These are phyloP conservation scores for Hippophae rhamnoides DNA, from an alignment of 306 rosid species.

Conservation along the genomic window DNA sequence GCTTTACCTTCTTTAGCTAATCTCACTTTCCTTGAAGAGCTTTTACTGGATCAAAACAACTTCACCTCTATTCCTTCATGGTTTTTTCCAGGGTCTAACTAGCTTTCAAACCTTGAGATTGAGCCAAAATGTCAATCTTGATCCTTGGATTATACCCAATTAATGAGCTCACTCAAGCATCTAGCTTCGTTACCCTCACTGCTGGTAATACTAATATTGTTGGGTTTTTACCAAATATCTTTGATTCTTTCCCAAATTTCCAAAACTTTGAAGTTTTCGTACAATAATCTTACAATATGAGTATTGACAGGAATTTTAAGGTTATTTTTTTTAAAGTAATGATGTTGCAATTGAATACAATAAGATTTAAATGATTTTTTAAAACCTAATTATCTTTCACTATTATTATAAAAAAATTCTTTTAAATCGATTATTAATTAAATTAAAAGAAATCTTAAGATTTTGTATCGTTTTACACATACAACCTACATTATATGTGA, in stretches of 20 bases:
- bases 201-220: slow-evolving; percentile 29
- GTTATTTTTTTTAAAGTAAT: too few relatives aligned
- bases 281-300: slow-evolving; percentile 60
- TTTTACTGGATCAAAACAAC: slow-evolving; percentile 39
- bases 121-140: slow-evolving; percentile 26
- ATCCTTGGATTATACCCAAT: slow-evolving; percentile 45
- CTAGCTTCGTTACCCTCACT: slow-evolving; percentile 27
- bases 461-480: too few relatives aligned
- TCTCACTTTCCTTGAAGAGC: slow-evolving; percentile 30
- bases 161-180: slow-evolving; percentile 33
- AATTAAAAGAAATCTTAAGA: too few relatives aligned
- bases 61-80: slow-evolving; percentile 40
- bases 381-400: too few relatives aligned
- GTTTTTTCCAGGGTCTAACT: slow-evolving; percentile 36
- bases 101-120: slow-evolving; percentile 38
- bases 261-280: slow-evolving; percentile 47
- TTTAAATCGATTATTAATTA: too few relatives aligned
- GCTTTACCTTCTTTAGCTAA: slow-evolving; percentile 55
- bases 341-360: too few relatives aligned
- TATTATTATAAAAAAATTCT: too few relatives aligned
- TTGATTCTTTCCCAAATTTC: slow-evolving; percentile 34
- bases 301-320: slow-evolving; percentile 11
- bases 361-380: too few relatives aligned
- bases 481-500: too few relatives aligned
- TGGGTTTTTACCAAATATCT: slow-evolving; percentile 50